Evolutionary conservation across 441 rosid species (phyloP).

Genomic region (Bocquillonia castaneifolia): DNA sequence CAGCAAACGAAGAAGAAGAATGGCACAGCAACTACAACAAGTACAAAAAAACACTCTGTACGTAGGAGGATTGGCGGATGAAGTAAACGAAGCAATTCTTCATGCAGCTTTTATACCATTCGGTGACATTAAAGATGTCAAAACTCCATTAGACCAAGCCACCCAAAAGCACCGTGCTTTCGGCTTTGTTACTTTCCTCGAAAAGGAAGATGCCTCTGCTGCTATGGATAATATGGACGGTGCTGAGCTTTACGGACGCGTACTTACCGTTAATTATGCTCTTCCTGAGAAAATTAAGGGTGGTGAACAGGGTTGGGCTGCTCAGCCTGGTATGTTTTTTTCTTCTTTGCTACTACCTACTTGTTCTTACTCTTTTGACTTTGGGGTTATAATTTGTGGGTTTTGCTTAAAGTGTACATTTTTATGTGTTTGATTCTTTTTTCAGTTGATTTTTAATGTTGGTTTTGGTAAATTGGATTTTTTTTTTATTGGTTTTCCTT

Average conservation of each 20-base stretch:
- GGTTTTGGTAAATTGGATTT: neutral
- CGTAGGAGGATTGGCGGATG: constrained; percentile 93
- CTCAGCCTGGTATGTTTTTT: constrained; percentile 76
- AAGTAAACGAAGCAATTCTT: constrained; percentile 84
- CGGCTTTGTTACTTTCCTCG: constrained; percentile 93
- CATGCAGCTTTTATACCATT: constrained; percentile 91
- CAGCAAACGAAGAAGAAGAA: neutral
- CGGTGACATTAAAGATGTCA: constrained; percentile 92
- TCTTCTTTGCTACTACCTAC: neutral
- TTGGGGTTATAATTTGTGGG: neutral
- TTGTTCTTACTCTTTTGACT: neutral
- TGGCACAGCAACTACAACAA: constrained; percentile 38
- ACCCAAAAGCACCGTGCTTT: constrained; percentile 95
- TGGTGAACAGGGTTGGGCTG: constrained; percentile 99
- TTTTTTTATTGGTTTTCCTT: no score
- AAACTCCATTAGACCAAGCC: constrained; percentile 90
- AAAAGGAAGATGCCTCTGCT: constrained; percentile 77
- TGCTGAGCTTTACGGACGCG: constrained; percentile 89
- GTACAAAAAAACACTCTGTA: constrained; percentile 94
- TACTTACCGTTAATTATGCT: constrained; percentile 90
- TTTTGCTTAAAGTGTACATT: neutral
- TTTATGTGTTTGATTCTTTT: neutral
- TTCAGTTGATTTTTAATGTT: neutral
- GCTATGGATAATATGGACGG: constrained; percentile 99
- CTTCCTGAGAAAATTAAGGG: constrained; percentile 95